Evolutionary conservation across 257 asterid species (phyloP).

Genomic region (Solanum chilense): DNA sequence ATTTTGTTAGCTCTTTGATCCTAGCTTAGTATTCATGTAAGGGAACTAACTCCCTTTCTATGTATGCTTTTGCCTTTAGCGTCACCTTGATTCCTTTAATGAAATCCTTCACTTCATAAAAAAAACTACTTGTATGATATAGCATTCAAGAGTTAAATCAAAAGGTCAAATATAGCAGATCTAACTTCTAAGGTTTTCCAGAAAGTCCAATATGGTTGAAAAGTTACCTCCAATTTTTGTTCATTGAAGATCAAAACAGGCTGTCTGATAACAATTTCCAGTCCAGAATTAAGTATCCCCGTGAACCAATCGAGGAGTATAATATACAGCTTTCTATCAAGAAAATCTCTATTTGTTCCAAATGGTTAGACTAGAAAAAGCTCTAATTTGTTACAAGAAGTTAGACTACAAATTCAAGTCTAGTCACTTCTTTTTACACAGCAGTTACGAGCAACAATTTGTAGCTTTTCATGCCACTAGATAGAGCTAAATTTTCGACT

Average conservation of each 20-base stretch:
- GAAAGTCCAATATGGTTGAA: background rate
- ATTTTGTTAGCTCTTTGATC: background rate
- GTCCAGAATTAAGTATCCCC: background rate
- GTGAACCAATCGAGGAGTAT: background rate
- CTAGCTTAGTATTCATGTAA: background rate
- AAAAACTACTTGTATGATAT: background rate
- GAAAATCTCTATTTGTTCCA: background rate
- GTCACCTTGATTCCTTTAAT: background rate
- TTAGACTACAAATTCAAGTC: background rate
- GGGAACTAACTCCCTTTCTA: background rate
- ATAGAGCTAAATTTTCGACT: background rate
- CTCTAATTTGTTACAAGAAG: background rate
- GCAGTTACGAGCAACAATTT: background rate
- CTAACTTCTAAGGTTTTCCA: background rate
- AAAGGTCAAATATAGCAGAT: background rate
- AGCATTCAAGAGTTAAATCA: background rate
- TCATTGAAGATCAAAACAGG: background rate
- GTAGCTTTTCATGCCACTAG: background rate
- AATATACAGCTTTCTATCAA: background rate
- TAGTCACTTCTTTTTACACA: background rate
- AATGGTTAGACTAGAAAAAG: background rate
- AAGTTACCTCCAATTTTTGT: background rate
- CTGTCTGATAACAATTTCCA: background rate
- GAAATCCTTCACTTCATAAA: background rate
- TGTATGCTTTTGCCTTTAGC: background rate